Evolutionary conservation across 345 rosid species (phyloP), one percentile per base, ranked within the genome.

Genomic region (Eucalyptus erythrocorys): DNA sequence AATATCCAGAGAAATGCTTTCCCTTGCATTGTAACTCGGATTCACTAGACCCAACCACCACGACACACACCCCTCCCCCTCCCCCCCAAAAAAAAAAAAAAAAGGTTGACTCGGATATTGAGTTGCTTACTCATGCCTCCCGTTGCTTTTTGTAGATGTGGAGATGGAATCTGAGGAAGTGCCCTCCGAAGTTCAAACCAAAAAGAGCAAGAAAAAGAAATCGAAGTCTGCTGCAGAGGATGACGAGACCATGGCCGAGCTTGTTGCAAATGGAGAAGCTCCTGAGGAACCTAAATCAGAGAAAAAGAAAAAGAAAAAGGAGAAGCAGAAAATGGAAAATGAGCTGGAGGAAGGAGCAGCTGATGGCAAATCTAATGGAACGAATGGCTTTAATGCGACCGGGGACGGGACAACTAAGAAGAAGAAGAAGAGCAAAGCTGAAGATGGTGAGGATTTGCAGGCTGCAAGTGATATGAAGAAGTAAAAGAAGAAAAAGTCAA

Each of bases 201-300:
- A 96, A 94, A 95, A 94, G 85, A 93, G 92, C 92, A 94, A 94
- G 93, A 94, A 95, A 86, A 93, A 93, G 94, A 94, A 94, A 89
- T 92, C 94, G 2, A 95, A 93, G 85, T 48, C 91, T 32, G 94
- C 89, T 9, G 90, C 68, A 22, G 92, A 90, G 68, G 91, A 94
- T 57, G 93, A 86, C 17, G 93, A 93, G 86, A 89, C 91, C 27
- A 90, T 90, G 92, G 89, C n/a, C 2, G 94, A 87, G 87, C 66
- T 90, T 48, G 43, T 87, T 16, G 88, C 85, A 48, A 91, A 92
- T 85, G 94, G 92, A 86, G 92, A 94, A 61, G 93, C 87, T 85
- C n/a, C 86, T 2, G 90, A 86, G 91, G 95, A 90, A 88, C 86
- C 88, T 10, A 95, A 94, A 88, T 92, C 96, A 7, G 95, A 95